Percentiles rank a stretch among this genome's conserved stretches.
These are phyloP conservation scores for Leccinum disarticulatum DNA, from an alignment of 768 basidiomycete species.

Conservation along the genomic window DNA sequence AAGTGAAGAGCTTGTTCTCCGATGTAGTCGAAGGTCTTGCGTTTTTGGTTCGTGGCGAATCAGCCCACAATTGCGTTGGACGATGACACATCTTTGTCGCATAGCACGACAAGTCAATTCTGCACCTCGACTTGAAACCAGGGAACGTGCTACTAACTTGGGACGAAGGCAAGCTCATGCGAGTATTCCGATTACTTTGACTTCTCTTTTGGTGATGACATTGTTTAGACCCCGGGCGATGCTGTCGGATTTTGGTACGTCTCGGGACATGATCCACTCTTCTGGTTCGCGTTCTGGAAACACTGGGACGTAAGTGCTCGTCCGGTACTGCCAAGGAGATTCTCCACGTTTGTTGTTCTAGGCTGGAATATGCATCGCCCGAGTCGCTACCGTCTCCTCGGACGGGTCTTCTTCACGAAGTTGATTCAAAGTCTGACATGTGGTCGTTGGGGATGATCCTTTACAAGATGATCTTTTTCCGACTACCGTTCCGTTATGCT, in stretches of 20 bases:
- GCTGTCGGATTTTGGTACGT: slow-evolving; percentile 95
- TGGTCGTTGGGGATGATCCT: slow-evolving; percentile 98
- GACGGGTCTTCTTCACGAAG: slow-evolving; percentile 63
- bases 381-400: slow-evolving; percentile 75
- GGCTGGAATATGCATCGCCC: slow-evolving; percentile 85
- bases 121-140: slow-evolving; percentile 93
- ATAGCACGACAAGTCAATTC: slow-evolving; percentile 79
- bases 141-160: slow-evolving; percentile 91
- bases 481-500: slow-evolving; percentile 78
- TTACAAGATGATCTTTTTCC: slow-evolving; percentile 90
- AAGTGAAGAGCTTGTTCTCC: slow-evolving; percentile 75
- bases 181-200: slow-evolving; percentile 24
- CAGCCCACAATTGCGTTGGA: not conserved
- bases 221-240: slow-evolving; percentile 79
- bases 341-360: slow-evolving; percentile 23
- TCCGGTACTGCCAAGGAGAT: not conserved
- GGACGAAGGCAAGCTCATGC: slow-evolving; percentile 86
- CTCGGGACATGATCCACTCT: slow-evolving; percentile 82
- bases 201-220: not conserved
- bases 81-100: slow-evolving; percentile 7
- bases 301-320: slow-evolving; percentile 77
- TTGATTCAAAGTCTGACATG: slow-evolving; percentile 91
- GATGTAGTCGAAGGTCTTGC: slow-evolving; percentile 86
- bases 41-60: slow-evolving; percentile 63
- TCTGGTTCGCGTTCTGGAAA: slow-evolving; percentile 78